Evolutionary conservation across 306 rosid genomes (phyloP).

Genomic region (Corylus americana): DNA sequence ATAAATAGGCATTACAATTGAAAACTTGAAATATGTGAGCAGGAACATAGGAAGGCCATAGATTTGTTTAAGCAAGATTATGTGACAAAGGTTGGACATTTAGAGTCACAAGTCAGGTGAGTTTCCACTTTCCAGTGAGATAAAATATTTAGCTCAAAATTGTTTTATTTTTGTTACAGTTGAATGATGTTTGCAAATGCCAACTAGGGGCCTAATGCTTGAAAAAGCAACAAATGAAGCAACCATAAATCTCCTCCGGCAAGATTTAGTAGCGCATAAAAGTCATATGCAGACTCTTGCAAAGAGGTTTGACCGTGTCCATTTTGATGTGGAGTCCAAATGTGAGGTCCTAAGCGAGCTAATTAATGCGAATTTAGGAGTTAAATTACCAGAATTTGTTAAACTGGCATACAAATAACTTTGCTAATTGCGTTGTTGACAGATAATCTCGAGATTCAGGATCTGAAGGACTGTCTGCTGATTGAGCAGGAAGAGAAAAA

Average conservation of each 20-base stretch:
- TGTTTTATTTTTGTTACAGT: conserved; percentile 11
- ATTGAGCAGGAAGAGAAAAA: conserved; percentile 77
- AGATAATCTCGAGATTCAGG: conserved; percentile 69
- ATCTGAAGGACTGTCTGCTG: conserved; percentile 64
- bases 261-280: conserved; percentile 60
- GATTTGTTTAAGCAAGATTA: conserved; percentile 55
- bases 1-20: background rate
- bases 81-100: conserved; percentile 40
- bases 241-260: conserved; percentile 47
- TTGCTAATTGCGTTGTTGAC: conserved; percentile 21
- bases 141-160: conserved; percentile 2
- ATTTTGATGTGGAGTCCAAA: conserved; percentile 64
- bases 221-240: conserved; percentile 56
- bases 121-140: conserved; percentile 38
- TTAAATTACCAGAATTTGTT: background rate
- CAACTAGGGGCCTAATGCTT: conserved; percentile 43
- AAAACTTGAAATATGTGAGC: conserved; percentile 21
- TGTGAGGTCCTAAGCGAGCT: conserved; percentile 40
- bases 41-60: conserved; percentile 47
- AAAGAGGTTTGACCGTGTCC: conserved; percentile 54
- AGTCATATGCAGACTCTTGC: conserved; percentile 57
- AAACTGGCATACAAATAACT: background rate
- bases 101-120: conserved; percentile 60
- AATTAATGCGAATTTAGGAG: background rate
- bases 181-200: conserved; percentile 15